These are phyloP conservation scores for Sporothrix schenckii DNA, from an alignment of 2,329 filamentous ascomycete species.

Conservation along the genomic window DNA sequence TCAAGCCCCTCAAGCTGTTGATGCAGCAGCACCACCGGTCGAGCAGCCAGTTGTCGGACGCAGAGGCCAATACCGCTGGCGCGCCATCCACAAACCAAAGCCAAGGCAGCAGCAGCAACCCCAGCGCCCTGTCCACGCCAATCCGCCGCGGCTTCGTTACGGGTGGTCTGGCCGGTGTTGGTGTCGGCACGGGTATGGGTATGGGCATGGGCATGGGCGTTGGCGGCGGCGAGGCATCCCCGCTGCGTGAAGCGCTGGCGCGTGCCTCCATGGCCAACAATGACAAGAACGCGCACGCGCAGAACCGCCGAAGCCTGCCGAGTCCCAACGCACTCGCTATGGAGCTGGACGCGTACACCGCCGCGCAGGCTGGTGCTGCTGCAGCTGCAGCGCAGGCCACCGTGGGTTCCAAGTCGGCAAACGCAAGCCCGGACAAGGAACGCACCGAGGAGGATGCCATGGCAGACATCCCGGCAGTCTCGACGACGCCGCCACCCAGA, in stretches of 20 bases:
- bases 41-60: slow-evolving; percentile 37
- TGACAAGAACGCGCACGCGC: neutral
- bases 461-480: neutral
- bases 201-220: slow-evolving; percentile 12
- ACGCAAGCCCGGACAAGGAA: slow-evolving; percentile 21
- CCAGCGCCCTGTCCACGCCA: slow-evolving; percentile 16
- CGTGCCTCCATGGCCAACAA: slow-evolving; percentile 32
- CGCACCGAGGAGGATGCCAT: slow-evolving; percentile 12
- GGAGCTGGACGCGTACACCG: slow-evolving; percentile 30
- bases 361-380: slow-evolving; percentile 10
- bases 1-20: slow-evolving; percentile 80
- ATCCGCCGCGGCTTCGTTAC: slow-evolving; percentile 31
- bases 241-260: slow-evolving; percentile 35
- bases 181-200: neutral
- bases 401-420: slow-evolving; percentile 1
- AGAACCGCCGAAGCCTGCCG: slow-evolving; percentile 35
- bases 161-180: slow-evolving; percentile 21
- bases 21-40: slow-evolving; percentile 55
- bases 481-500: neutral
- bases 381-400: neutral
- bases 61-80: slow-evolving; percentile 34
- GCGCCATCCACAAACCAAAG: slow-evolving; percentile 34
- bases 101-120: slow-evolving; percentile 10
- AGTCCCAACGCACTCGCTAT: slow-evolving; percentile 31
- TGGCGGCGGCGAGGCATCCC: slow-evolving; percentile 38